Conservation (phyloP, 495 filamentous ascomycete species). For the Penicillium lividum region DNA sequence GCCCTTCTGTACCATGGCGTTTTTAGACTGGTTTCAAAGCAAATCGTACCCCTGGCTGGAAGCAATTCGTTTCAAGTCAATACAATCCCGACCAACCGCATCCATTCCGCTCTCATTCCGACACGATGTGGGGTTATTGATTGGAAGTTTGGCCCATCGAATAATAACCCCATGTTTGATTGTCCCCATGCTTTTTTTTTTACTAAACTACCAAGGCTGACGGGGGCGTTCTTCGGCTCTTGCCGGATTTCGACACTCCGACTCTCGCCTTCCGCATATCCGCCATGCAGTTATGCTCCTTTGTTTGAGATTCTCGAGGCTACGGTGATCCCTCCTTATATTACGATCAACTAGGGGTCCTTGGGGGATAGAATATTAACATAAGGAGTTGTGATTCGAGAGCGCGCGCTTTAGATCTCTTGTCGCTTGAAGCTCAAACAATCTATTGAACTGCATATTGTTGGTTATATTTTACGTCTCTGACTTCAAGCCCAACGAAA, state of each 20-base stretch:
- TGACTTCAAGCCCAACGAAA: not conserved
- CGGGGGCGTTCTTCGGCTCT: not conserved
- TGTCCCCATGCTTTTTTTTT: not conserved
- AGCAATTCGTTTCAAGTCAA: not conserved
- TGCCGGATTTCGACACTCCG: not conserved
- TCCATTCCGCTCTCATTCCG: not conserved
- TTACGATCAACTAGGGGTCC: not conserved
- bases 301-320: not conserved
- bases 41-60: not conserved
- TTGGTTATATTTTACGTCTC: not conserved
- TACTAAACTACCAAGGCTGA: not conserved
- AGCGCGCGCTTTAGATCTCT: not conserved
- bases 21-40: not conserved
- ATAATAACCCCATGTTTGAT: not conserved
- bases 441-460: not conserved
- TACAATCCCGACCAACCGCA: not conserved
- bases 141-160: conserved; percentile 4
- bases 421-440: not conserved
- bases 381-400: not conserved
- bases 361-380: not conserved
- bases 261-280: not conserved
- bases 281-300: not conserved
- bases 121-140: not conserved
- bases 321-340: not conserved
- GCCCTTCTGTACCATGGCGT: not conserved